A percentile compares a stretch with the other conserved stretches of the same genome.
Conservation (phyloP, 495 filamentous ascomycete species). For the Hypoxylon cercidicola region DNA sequence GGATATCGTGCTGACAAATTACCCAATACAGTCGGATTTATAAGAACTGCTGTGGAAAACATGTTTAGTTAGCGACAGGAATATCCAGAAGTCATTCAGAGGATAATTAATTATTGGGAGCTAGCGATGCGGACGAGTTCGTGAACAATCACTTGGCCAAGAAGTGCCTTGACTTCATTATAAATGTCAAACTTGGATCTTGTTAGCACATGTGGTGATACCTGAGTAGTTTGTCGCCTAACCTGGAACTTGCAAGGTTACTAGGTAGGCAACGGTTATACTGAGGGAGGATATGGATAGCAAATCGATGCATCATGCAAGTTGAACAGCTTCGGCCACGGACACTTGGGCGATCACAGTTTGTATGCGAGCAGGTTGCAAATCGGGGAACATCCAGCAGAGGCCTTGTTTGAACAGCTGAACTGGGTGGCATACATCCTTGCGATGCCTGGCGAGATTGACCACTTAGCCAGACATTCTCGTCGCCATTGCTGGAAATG, state of each 20-base stretch:
- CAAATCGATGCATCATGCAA: background rate
- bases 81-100: too few species aligned
- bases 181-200: constrained; percentile 11
- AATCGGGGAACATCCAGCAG: background rate
- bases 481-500: background rate
- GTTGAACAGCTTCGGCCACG: background rate
- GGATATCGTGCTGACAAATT: background rate
- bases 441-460: background rate
- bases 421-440: background rate
- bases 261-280: background rate
- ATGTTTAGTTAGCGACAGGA: too few species aligned
- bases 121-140: constrained; percentile 19
- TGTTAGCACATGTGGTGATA: constrained; percentile 4
- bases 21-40: background rate
- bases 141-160: constrained; percentile 17
- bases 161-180: constrained; percentile 16
- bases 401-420: background rate
- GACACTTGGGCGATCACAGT: background rate
- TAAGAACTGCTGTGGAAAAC: too few species aligned
- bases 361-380: background rate
- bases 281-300: background rate
- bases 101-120: background rate
- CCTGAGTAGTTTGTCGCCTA: background rate
- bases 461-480: background rate
- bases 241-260: background rate